These are phyloP conservation scores for Pharus latifolius DNA, from an alignment of 176 grass and related monocot genomes.

Conservation along the genomic window DNA sequence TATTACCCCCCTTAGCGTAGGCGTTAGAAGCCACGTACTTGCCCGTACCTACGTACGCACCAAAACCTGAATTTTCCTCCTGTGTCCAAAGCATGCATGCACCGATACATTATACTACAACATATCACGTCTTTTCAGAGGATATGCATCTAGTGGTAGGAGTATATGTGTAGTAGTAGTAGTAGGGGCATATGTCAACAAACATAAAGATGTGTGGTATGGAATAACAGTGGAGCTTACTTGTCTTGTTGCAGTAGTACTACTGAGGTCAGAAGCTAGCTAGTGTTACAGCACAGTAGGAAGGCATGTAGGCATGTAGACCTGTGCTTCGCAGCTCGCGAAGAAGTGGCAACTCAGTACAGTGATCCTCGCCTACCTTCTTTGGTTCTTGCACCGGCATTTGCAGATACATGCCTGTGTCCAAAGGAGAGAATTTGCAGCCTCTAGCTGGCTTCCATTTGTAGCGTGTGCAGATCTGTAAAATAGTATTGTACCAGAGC, in stretches of 20 bases:
- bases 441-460: conserved; percentile 9
- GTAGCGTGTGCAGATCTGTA: neutral
- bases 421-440: conserved; percentile 24
- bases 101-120: neutral
- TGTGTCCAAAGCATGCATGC: neutral
- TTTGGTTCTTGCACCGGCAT: neutral
- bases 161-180: too few species aligned
- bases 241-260: neutral
- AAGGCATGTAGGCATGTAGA: neutral
- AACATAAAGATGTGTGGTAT: too few species aligned
- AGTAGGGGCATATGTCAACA: too few species aligned
- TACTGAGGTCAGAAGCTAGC: neutral
- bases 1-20: too few species aligned
- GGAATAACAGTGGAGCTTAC: neutral
- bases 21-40: too few species aligned
- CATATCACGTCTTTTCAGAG: neutral
- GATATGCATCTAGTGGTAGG: too few species aligned
- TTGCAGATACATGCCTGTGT: neutral
- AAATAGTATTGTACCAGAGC: neutral
- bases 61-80: neutral
- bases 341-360: conserved; percentile 4
- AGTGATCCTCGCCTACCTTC: neutral
- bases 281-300: neutral
- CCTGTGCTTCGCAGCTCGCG: neutral
- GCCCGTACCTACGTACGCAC: neutral